Evolutionary conservation across 352 stramenopile species (phyloP).

Genomic region (Pythium myriotylum): DNA sequence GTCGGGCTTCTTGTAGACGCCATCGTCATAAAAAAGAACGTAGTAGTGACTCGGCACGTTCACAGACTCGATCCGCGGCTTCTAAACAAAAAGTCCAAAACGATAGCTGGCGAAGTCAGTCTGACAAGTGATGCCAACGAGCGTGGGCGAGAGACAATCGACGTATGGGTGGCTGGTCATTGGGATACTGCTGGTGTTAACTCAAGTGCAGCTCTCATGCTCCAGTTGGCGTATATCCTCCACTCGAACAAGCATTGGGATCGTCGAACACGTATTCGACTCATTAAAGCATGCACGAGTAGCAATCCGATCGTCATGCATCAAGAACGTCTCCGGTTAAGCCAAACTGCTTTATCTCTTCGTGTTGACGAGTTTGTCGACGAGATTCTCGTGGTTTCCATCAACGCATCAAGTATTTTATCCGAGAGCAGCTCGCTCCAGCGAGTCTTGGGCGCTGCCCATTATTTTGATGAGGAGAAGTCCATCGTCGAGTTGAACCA

Average conservation of each 20-base stretch:
- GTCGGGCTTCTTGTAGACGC: conserved; percentile 50
- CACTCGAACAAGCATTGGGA: conserved; percentile 35
- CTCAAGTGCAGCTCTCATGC: conserved; percentile 43
- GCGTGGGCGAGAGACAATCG: conserved; percentile 40
- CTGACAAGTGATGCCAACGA: neutral
- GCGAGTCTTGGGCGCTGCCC: neutral
- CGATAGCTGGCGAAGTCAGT: conserved; percentile 7
- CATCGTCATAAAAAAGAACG: conserved; percentile 57
- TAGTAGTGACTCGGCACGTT: conserved; percentile 54
- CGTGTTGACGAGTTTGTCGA: conserved; percentile 41
- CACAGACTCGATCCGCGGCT: conserved; percentile 49
- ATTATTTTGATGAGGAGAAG: conserved; percentile 32
- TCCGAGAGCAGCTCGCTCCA: conserved; percentile 26
- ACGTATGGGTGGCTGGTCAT: conserved; percentile 57
- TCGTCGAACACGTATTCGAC: conserved; percentile 28
- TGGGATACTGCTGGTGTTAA: conserved; percentile 35
- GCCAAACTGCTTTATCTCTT: conserved; percentile 27
- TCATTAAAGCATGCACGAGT: conserved; percentile 30
- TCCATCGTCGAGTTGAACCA: conserved; percentile 46
- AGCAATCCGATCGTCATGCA: conserved; percentile 32
- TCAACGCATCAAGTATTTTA: conserved; percentile 39
- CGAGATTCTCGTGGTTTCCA: conserved; percentile 49
- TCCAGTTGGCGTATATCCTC: conserved; percentile 40
- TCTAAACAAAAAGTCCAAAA: conserved; percentile 32
- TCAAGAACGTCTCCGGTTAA: conserved; percentile 33